Conservation (phyloP, 306 rosid genomes). For the Acmispon strigosus region DNA sequence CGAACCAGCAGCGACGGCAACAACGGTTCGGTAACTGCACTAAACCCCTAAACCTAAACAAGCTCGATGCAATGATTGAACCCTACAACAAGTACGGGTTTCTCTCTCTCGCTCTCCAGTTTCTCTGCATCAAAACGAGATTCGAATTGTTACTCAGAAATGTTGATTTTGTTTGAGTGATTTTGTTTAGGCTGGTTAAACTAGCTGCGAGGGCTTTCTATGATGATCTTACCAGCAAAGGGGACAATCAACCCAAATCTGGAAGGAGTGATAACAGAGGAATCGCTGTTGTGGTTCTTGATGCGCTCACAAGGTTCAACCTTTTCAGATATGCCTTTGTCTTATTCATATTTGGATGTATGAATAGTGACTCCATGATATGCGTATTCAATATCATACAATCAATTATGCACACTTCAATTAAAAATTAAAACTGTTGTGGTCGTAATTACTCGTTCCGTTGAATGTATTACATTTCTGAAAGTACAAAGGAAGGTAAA, state of each 20-base stretch:
- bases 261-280: slow-evolving; percentile 92
- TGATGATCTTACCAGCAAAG: slow-evolving; percentile 76
- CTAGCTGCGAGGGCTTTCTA: slow-evolving; percentile 90
- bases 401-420: not conserved
- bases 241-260: slow-evolving; percentile 87
- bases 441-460: not conserved
- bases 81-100: slow-evolving; percentile 55
- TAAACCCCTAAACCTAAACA: not conserved
- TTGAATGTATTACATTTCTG: not conserved
- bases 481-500: not conserved
- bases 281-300: slow-evolving; percentile 99
- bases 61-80: slow-evolving; percentile 21
- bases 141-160: not conserved
- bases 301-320: slow-evolving; percentile 73
- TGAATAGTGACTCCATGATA: no score
- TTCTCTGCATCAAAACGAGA: not conserved
- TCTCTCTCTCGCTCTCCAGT: slow-evolving; percentile 6
- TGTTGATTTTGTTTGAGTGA: not conserved
- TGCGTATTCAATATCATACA: not conserved
- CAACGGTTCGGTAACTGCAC: not conserved
- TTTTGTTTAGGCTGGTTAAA: slow-evolving; percentile 64
- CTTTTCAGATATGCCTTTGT: not conserved
- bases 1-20: not conserved
- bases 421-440: not conserved
- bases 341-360: not conserved